Evolutionary conservation across 73 alveolate species (phyloP), one percentile per base, ranked within the genome.

Genomic region (Paramecium biaurelia): DNA sequence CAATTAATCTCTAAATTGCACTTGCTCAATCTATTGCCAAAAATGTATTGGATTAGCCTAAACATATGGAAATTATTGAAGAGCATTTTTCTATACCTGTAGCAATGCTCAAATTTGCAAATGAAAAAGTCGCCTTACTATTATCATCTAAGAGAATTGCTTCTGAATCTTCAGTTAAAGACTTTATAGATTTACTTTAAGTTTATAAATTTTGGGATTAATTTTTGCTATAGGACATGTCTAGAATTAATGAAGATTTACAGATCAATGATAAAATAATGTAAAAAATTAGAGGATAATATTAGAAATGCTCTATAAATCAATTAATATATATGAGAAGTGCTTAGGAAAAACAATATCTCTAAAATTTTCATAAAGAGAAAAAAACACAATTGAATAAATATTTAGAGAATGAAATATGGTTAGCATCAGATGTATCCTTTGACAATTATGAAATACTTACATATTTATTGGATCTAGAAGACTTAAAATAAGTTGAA

Each of bases 401-500:
- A 79, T 79, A 79, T 79, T 15, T 79, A 12, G 90, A 79, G 43
- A 79, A 79, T 79, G 90, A 79, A 43, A 79, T 32, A 18, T 79
- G 90, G 90, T 20, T 23, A 9, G 76, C 90, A 10, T 20, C 76
- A 6, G 90, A 79, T 47, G 56, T 79, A 11, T 45, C 70, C 7
- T 79, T 43, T 79, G 90, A 79, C 26, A 43, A 43, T 47, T 43
- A 79, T 45, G 90, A 79, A 43, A 79, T 79, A 2, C 8, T 79
- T 21, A 7, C 45, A 4, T 79, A 79, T 45, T 79, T 79, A 24
- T 23, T 79, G 20, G 90, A 79, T 43, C 15, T 79, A 41, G 74
- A 41, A 79, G 90, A 43, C 15, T 24, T 24, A 0, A 79, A 32
- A 43, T 9, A 41, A 79, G 74, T 63, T 23, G 84, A 63, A 63